Evolutionary conservation across 768 basidiomycete genomes (phyloP), one percentile per base, ranked within the genome.

Genomic region (Pleurotus pulmonarius): DNA sequence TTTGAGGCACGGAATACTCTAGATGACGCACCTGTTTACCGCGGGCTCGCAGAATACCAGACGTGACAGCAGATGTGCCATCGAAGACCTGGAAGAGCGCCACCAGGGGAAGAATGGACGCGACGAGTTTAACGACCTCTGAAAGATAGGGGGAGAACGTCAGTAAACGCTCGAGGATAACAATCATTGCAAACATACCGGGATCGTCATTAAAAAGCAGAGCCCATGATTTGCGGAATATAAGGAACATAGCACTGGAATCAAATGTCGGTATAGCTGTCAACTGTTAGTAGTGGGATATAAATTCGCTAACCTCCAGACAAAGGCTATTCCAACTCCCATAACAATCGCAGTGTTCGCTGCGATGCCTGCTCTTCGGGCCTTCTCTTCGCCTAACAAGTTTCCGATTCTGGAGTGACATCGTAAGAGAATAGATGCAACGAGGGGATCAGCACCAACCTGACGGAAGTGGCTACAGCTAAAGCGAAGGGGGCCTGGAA

Each of bases 21-120:
- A 8, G 4, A 9, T 34, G 29, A 34, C 29, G 12, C 52, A 75
- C 85, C 71, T 90, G 90, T 69, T 87, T 90, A 18, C 94, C 94
- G 39, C 84, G 74, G 0, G 94, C 88, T 44, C 96, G 80, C 54
- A 98, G 76, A 58, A 97, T 83, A 2, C 94, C 94, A 5, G 78
- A 81, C 0, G 83, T 78, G 4, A 94, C 81, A 0, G 80, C 85
- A 2, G 79, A 67, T 9, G 84, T 75, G 0, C 87, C 92, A 63
- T 99, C 96, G 56, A 94, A 88, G 3, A 96, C 83, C 69, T 97
- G 90, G 76, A 87, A 90, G 24, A 90, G 73, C 6, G 87, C 83
- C 4, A 96, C 84, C 6, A 90, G 74, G 0, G 91, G 90, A 12
- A 94, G 66, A 55, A 94, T 86, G 2, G 75, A 70, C 0, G 90